Conservation (phyloP, 805 yeast genomes). For the Candida glaebosa region DNA sequence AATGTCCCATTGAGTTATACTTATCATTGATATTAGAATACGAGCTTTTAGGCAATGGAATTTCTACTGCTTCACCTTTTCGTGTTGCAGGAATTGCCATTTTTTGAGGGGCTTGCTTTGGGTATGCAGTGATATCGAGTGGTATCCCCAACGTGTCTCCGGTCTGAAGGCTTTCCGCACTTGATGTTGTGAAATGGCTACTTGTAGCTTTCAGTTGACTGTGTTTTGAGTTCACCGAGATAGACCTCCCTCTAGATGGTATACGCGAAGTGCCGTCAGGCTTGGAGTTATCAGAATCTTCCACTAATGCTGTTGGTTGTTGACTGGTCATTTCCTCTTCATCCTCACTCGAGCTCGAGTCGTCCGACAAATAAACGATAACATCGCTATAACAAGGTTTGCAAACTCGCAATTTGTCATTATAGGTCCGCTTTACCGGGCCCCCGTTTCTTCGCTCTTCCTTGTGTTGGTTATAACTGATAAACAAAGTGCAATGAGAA, state of each 20-base stretch:
- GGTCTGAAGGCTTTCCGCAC: background rate
- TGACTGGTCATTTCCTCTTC: slow-evolving; percentile 27
- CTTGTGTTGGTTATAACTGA: slow-evolving; percentile 53
- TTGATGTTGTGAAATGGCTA: slow-evolving; percentile 3
- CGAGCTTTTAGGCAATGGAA: slow-evolving; percentile 40
- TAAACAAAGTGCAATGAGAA: slow-evolving; percentile 69
- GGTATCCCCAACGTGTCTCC: slow-evolving; percentile 2
- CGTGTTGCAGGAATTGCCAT: slow-evolving; percentile 83
- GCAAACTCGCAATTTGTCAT: slow-evolving; percentile 76
- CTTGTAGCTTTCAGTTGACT: slow-evolving; percentile 3
- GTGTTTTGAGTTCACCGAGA: slow-evolving; percentile 1
- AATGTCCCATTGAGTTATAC: background rate
- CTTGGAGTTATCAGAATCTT: slow-evolving; percentile 11
- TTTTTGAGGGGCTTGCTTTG: slow-evolving; percentile 34
- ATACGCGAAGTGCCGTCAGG: slow-evolving; percentile 19
- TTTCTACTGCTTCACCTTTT: slow-evolving; percentile 75
- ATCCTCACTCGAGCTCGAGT: slow-evolving; percentile 39
- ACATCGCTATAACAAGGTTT: slow-evolving; percentile 71
- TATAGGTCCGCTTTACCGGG: slow-evolving; percentile 39
- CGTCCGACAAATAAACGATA: slow-evolving; percentile 67
- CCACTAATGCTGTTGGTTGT: background rate
- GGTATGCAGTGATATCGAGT: slow-evolving; percentile 14
- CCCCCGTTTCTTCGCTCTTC: slow-evolving; percentile 27
- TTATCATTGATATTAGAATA: slow-evolving; percentile 12
- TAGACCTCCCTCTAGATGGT: slow-evolving; percentile 10